Conservation (phyloP, 2,329 filamentous ascomycete species). For the Diplodia scrobiculata region DNA sequence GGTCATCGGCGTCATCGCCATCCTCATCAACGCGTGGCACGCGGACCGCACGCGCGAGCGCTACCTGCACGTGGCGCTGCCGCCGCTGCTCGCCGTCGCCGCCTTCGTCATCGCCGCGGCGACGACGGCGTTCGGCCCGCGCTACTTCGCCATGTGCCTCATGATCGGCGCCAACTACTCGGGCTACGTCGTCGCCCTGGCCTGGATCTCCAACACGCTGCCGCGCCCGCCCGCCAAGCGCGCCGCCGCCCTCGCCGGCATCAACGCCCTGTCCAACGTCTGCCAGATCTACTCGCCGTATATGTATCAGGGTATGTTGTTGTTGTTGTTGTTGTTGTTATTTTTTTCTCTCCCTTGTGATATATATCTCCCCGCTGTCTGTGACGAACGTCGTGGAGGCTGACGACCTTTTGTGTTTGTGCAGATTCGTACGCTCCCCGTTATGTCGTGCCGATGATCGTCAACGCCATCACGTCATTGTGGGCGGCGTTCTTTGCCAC, state of each 20-base stretch:
- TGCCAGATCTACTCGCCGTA: slow-evolving; percentile 18
- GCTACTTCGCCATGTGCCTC: slow-evolving; percentile 60
- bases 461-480: slow-evolving; percentile 68
- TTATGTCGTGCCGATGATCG: slow-evolving; percentile 63
- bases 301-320: slow-evolving; percentile 13
- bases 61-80: slow-evolving; percentile 44
- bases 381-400: no score
- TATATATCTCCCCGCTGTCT: no score
- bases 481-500: slow-evolving; percentile 66
- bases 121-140: slow-evolving; percentile 52
- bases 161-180: slow-evolving; percentile 40
- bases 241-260: slow-evolving; percentile 58
- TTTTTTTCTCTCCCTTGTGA: no score
- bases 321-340: no score
- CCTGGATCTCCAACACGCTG: slow-evolving; percentile 56
- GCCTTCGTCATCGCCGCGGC: slow-evolving; percentile 40
- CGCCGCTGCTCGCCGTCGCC: slow-evolving; percentile 37
- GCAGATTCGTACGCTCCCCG: slow-evolving; percentile 27
- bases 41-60: slow-evolving; percentile 47
- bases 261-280: slow-evolving; percentile 57
- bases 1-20: slow-evolving; percentile 45
- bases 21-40: slow-evolving; percentile 44
- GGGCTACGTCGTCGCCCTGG: slow-evolving; percentile 61
- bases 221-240: slow-evolving; percentile 58
- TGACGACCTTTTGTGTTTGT: no score